Base-by-base conservation (phyloP, 164 flowering plant species). In the Aristolochia contorta region DNA sequence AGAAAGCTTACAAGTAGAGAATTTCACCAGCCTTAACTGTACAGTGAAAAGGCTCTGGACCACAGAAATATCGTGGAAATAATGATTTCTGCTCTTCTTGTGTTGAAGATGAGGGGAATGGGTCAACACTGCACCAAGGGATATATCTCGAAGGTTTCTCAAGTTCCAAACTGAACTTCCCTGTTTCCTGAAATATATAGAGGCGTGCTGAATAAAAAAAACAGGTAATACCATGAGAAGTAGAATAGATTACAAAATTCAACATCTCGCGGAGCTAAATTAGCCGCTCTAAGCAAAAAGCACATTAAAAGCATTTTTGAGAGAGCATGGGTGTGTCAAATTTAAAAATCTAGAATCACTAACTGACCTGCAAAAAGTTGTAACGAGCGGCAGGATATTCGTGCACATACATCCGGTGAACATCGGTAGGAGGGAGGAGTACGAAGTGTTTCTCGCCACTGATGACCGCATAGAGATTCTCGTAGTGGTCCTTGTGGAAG, bases 71-170 rank as follows among this genome's bases (percentile, higher is more conserved):
- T 69, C 84, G 61, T 1, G 97, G 95, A 57, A 76, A 93, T 57
- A 71, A 58, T 0, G 76, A 58, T 65, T 77, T 74, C 57, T 81
- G 85, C 16, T 24, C 62, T 20, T 74, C 79, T 63, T 49, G 65
- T 43, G 32, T 63, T 56, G 65, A 81, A 0, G 79, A 62, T 5
- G 68, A 24, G 45, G 97, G 97, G 68, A 77, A 85, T 32, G 97
- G 99, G 69, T 86, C 67, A 45, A 93, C 95, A 71, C 99, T 87
- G 72, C 87, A 83, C 99, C 99, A 93, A 19, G 99, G 99, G 27
- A 90, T 92, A 32, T 78, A 51, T 54, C 91, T 76, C 56, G 49
- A 37, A 6, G 94, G 96, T 59, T 80, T 67, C 61, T 93, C 99
- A 37, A 90, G 64, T 63, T 86, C 79, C 76, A 90, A 72, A 7